A percentile compares a stretch with the other conserved stretches of the same genome.
phyloP scores from a whole-genome alignment of 805 yeast species.

The Zygotorulaspora chibaensis region DNA sequence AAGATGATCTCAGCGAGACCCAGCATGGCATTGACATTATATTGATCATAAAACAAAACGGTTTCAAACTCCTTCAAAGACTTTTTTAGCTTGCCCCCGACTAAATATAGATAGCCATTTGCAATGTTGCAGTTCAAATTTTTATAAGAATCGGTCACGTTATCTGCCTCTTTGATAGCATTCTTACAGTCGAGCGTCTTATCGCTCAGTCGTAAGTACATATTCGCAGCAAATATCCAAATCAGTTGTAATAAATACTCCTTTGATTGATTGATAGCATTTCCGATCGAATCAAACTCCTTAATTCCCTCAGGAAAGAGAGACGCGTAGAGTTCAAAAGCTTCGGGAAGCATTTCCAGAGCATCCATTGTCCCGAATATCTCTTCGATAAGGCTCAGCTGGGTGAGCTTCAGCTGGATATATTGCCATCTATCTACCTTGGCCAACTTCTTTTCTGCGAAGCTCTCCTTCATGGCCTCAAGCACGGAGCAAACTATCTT shows the following conservation, averaged over 20 bases:
- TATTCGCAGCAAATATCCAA: slow-evolving; percentile 71
- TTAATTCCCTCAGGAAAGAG: slow-evolving; percentile 37
- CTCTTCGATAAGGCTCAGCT: slow-evolving; percentile 62
- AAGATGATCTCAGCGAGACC: slow-evolving; percentile 52
- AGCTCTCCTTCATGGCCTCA: slow-evolving; percentile 39
- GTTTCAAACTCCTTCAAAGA: slow-evolving; percentile 64
- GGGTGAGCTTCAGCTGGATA: slow-evolving; percentile 69
- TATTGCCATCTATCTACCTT: slow-evolving; percentile 42
- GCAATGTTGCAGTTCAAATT: slow-evolving; percentile 29
- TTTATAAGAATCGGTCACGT: slow-evolving; percentile 43
- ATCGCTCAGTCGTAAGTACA: slow-evolving; percentile 50
- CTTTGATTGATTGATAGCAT: slow-evolving; percentile 18
- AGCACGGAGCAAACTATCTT: slow-evolving; percentile 52
- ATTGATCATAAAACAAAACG: slow-evolving; percentile 48
- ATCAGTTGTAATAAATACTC: slow-evolving; percentile 51
- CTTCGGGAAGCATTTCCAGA: slow-evolving; percentile 59
- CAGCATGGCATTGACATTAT: slow-evolving; percentile 48
- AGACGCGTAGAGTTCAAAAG: slow-evolving; percentile 54
- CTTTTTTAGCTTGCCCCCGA: slow-evolving; percentile 38
- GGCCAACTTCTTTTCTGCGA: slow-evolving; percentile 13
- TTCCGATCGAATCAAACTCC: slow-evolving; percentile 13
- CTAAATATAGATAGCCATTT: slow-evolving; percentile 32
- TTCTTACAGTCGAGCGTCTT: slow-evolving; percentile 58
- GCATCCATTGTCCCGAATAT: slow-evolving; percentile 55
- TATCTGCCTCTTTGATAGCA: slow-evolving; percentile 69